Conservation (phyloP, 2,329 filamentous ascomycete species). For the Phaeosphaeria sp. region DNA sequence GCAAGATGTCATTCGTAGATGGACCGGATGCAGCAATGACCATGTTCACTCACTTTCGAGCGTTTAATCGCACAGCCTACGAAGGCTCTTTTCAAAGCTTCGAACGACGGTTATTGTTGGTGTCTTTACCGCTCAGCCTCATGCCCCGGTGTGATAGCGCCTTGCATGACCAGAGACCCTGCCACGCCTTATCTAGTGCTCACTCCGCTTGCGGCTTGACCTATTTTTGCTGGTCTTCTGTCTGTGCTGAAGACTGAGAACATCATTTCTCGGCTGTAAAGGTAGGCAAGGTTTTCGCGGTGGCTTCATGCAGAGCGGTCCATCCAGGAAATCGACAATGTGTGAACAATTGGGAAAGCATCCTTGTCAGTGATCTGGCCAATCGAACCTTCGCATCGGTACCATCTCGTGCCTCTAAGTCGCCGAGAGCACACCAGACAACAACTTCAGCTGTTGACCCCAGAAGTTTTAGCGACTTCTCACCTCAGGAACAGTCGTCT, state of each 20-base stretch:
- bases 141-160: neutral
- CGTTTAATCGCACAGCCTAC: neutral
- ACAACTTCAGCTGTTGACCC: no score
- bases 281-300: neutral
- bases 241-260: neutral
- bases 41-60: neutral
- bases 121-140: neutral
- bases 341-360: no score
- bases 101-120: neutral
- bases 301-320: neutral
- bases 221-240: neutral
- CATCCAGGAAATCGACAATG: neutral
- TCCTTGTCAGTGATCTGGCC: no score
- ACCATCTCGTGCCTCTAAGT: no score
- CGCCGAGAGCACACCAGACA: no score
- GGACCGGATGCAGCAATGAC: neutral
- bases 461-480: no score
- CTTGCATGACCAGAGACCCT: neutral
- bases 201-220: neutral
- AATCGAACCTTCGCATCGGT: no score
- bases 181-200: neutral
- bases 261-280: neutral
- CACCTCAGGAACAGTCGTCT: no score
- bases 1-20: neutral
- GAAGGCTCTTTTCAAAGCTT: neutral